phyloP scores from a whole-genome alignment of 768 basidiomycete genomes.

The Coprinopsis marcescibilis region DNA sequence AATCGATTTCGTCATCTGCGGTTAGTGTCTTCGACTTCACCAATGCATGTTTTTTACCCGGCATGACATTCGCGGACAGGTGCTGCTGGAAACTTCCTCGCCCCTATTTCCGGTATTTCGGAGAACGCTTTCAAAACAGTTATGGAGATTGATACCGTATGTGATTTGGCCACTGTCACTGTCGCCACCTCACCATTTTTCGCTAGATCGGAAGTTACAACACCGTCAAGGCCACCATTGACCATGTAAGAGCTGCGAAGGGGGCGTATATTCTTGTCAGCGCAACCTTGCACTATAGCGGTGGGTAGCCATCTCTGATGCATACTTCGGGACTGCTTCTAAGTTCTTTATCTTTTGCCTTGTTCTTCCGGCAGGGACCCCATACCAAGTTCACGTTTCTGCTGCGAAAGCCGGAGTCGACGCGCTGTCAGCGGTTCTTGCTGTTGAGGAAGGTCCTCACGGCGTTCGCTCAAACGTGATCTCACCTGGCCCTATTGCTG shows the following conservation, averaged over 20 bases:
- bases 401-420: slow-evolving; percentile 95
- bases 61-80: slow-evolving; percentile 36
- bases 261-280: slow-evolving; percentile 90
- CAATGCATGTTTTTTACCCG: neutral
- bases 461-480: slow-evolving; percentile 91
- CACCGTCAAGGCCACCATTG: slow-evolving; percentile 88
- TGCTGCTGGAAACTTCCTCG: slow-evolving; percentile 95
- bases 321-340: neutral
- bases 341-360: no score
- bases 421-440: slow-evolving; percentile 78
- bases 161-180: slow-evolving; percentile 16
- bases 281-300: slow-evolving; percentile 81
- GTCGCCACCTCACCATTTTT: slow-evolving; percentile 3
- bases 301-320: slow-evolving; percentile 31
- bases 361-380: slow-evolving; percentile 44
- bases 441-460: slow-evolving; percentile 90
- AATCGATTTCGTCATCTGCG: slow-evolving; percentile 95
- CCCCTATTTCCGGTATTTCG: slow-evolving; percentile 76
- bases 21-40: slow-evolving; percentile 35
- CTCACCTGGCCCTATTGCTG: slow-evolving; percentile 75
- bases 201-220: slow-evolving; percentile 84
- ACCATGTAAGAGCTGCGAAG: slow-evolving; percentile 59
- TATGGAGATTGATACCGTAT: slow-evolving; percentile 86
- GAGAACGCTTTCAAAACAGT: slow-evolving; percentile 91
- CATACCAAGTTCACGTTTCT: slow-evolving; percentile 89